Percentiles rank a stretch among this genome's conserved stretches.
Evolutionary conservation across 306 rosid genomes (phyloP).

Genomic region (Argentina anserina): DNA sequence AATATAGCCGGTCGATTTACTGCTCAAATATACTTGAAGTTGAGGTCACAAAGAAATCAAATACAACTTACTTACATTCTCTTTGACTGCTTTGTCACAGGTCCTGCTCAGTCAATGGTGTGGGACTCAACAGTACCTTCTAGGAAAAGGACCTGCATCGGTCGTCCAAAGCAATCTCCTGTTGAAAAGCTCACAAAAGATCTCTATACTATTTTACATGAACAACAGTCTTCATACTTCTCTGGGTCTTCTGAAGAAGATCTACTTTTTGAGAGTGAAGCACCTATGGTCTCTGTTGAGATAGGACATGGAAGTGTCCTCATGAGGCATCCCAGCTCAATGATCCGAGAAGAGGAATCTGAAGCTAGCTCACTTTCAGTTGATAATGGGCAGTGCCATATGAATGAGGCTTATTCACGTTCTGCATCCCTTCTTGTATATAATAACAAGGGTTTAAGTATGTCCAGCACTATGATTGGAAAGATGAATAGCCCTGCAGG

Average conservation of each 20-base stretch:
- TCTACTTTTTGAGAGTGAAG: constrained; percentile 82
- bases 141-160: constrained; percentile 80
- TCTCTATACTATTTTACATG: constrained; percentile 80
- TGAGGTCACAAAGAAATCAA: constrained; percentile 11
- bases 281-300: constrained; percentile 98
- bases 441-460: constrained; percentile 32
- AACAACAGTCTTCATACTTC: constrained; percentile 82
- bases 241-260: constrained; percentile 89
- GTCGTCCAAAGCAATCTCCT: constrained; percentile 79
- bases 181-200: constrained; percentile 96
- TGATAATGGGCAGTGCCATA: constrained; percentile 58
- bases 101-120: constrained; percentile 85
- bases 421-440: constrained; percentile 35
- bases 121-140: constrained; percentile 96
- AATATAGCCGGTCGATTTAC: background rate
- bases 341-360: constrained; percentile 89
- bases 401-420: constrained; percentile 64
- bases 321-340: constrained; percentile 85
- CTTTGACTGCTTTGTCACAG: constrained; percentile 41
- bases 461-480: constrained; percentile 40
- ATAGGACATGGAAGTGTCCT: constrained; percentile 98
- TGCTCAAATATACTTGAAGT: background rate
- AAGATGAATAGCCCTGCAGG: constrained; percentile 48
- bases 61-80: constrained; percentile 24
- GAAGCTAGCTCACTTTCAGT: constrained; percentile 95